phyloP scores from a whole-genome alignment of 2,329 filamentous ascomycete genomes.

The Fusarium drepaniforme region DNA sequence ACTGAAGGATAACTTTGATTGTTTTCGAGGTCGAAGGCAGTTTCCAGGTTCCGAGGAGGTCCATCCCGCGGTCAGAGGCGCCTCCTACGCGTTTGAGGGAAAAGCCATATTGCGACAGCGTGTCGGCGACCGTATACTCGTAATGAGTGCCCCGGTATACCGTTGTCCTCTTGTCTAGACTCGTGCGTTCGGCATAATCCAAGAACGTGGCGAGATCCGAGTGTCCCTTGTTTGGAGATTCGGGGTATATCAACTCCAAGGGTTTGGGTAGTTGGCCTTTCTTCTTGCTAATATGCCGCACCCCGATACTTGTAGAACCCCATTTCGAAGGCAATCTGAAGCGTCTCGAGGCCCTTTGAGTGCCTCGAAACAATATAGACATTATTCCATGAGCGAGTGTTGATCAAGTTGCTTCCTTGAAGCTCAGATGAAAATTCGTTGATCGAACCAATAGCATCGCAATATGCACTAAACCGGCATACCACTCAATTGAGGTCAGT shows the following conservation, averaged over 20 bases:
- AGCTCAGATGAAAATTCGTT: background rate
- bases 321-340: background rate
- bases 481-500: conserved; percentile 13
- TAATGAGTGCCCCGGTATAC: conserved; percentile 81
- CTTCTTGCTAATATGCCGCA: conserved; percentile 19
- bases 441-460: background rate
- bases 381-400: conserved; percentile 25
- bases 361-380: conserved; percentile 19
- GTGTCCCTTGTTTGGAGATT: conserved; percentile 65
- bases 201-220: conserved; percentile 74
- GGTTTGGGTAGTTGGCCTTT: conserved; percentile 4
- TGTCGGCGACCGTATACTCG: conserved; percentile 75
- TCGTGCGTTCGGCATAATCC: conserved; percentile 68
- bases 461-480: conserved; percentile 31
- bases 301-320: background rate
- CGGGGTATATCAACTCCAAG: conserved; percentile 55
- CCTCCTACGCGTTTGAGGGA: conserved; percentile 74
- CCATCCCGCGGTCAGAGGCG: conserved; percentile 77
- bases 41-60: conserved; percentile 78
- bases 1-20: conserved; percentile 70
- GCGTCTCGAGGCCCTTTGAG: conserved; percentile 9
- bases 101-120: conserved; percentile 73
- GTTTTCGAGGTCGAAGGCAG: conserved; percentile 56
- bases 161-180: conserved; percentile 67
- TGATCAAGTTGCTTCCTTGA: background rate